Evolutionary conservation across 1,139 yeast species (phyloP).

Genomic region (Saccharomycopsis crataegensis): DNA sequence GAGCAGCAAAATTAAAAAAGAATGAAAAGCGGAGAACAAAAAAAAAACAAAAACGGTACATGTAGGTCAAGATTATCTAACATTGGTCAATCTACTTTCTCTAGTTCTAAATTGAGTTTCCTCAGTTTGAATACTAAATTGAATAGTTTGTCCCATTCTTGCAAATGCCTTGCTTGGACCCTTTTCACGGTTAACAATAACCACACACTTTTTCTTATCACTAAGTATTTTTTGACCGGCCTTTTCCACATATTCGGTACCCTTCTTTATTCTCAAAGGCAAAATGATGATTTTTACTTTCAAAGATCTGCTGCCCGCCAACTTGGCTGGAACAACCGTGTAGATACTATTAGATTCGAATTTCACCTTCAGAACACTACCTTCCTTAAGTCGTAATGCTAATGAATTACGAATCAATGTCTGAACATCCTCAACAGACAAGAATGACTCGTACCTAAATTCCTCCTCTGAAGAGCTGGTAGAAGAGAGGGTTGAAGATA

Average conservation of each 20-base stretch:
- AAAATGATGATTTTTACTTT: constrained; percentile 41
- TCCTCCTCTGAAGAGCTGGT: constrained; percentile 14
- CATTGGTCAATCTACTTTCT: constrained; percentile 4
- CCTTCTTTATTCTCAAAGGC: constrained; percentile 5
- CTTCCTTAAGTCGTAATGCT: constrained; percentile 44
- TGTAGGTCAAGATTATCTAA: not conserved
- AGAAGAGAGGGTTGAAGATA: not conserved
- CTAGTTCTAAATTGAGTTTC: constrained; percentile 18
- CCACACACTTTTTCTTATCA: constrained; percentile 31
- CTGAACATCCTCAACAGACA: constrained; percentile 23
- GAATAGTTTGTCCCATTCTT: constrained; percentile 40
- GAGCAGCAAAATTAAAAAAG: too few species aligned
- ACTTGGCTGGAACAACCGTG: constrained; percentile 43
- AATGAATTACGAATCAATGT: constrained; percentile 28
- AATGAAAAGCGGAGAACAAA: too few species aligned
- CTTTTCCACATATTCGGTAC: not conserved
- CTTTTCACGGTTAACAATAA: constrained; percentile 43
- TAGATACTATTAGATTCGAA: constrained; percentile 39
- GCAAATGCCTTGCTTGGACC: constrained; percentile 53
- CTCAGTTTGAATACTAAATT: constrained; percentile 32
- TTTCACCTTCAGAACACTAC: constrained; percentile 38
- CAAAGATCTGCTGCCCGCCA: constrained; percentile 41
- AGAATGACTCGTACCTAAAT: constrained; percentile 16
- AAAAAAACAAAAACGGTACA: too few species aligned
- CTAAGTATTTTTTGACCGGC: constrained; percentile 31